Base-by-base conservation (phyloP, 176 grass and related monocot species). In the Avena eriantha region DNA sequence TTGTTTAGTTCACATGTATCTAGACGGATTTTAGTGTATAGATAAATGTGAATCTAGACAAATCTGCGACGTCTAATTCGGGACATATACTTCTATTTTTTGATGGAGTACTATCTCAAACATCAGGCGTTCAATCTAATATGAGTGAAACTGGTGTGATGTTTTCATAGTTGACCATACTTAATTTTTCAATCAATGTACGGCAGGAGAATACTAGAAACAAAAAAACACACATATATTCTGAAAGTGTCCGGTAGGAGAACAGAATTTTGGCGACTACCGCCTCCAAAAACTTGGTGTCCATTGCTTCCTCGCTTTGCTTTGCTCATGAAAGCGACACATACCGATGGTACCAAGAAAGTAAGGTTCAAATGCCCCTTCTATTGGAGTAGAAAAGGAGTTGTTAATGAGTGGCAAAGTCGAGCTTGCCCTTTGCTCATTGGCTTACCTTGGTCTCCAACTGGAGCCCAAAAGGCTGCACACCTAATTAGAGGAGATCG, bases 391-490 rank as follows among this genome's bases (percentile, higher is more conserved):
- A 66, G 2, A 67, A 55, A 61, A 26, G 9, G 10, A 31, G 14
- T 78, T 56, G 24, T 79, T 87, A 67, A 65, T 55, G 46, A 21
- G 85, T 79, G 57, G 81, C 75, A 36, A 91, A 91, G 81, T 84
- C 81, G 56, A 76, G 41, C 13, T 91, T 84, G 85, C 50, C 85
- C 23, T 41, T 68, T 35, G 15, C 29, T 58, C 49, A 69, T 24
- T 69, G n/a, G 47, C 80, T 59, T 68, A 18, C 23, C 55, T 67
- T 1, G 15, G 47, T 82, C 49, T 75, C 70, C 36, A 81, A 60
- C 15, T 17, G 50, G 36, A 69, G 50, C 26, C 18, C 21, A 55
- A 76, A 76, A 85, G 18, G 33, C 1, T 26, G 56, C 31, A 4
- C 33, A 48, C 18, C 31, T 54, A 12, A 36, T 31, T 43, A 70